phyloP scores from a whole-genome alignment of 768 basidiomycete genomes.

The Lentinula boryana region DNA sequence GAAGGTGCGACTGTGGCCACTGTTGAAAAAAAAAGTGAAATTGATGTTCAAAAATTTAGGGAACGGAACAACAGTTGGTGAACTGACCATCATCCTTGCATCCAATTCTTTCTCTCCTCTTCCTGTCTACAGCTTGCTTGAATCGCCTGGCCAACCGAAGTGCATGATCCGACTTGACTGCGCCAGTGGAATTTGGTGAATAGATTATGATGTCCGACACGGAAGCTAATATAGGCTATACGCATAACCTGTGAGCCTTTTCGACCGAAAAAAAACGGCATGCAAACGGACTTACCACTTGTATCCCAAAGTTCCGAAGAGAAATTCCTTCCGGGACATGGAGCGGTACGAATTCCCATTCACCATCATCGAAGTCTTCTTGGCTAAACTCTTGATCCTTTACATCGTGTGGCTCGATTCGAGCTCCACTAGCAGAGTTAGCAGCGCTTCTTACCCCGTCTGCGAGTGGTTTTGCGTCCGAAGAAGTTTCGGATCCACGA shows the following conservation, averaged over 20 bases:
- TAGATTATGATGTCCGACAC: slow-evolving; percentile 90
- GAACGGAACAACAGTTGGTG: neutral
- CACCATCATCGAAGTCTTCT: slow-evolving; percentile 15
- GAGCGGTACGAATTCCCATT: slow-evolving; percentile 64
- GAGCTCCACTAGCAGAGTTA: neutral
- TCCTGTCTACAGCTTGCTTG: slow-evolving; percentile 53
- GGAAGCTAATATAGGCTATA: slow-evolving; percentile 76
- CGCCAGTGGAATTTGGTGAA: slow-evolving; percentile 55
- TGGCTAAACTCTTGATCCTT: slow-evolving; percentile 3
- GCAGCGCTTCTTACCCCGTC: slow-evolving; percentile 1
- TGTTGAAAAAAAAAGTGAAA: no score
- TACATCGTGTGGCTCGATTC: neutral
- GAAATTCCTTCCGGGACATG: slow-evolving; percentile 79
- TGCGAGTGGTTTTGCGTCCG: neutral
- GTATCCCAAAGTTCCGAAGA: slow-evolving; percentile 84
- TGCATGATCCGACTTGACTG: slow-evolving; percentile 42
- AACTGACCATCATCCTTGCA: slow-evolving; percentile 1
- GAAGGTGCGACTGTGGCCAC: no score
- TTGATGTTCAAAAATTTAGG: neutral
- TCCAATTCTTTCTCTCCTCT: slow-evolving; percentile 41
- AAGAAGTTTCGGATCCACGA: slow-evolving; percentile 4
- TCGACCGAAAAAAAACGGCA: slow-evolving; percentile 1
- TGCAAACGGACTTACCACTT: slow-evolving; percentile 46
- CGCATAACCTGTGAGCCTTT: neutral
- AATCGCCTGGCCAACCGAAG: slow-evolving; percentile 61